A percentile compares a stretch with the other conserved stretches of the same genome.
Evolutionary conservation across 116 monocot species (phyloP).

Genomic region (Trichopus zeylanicus): DNA sequence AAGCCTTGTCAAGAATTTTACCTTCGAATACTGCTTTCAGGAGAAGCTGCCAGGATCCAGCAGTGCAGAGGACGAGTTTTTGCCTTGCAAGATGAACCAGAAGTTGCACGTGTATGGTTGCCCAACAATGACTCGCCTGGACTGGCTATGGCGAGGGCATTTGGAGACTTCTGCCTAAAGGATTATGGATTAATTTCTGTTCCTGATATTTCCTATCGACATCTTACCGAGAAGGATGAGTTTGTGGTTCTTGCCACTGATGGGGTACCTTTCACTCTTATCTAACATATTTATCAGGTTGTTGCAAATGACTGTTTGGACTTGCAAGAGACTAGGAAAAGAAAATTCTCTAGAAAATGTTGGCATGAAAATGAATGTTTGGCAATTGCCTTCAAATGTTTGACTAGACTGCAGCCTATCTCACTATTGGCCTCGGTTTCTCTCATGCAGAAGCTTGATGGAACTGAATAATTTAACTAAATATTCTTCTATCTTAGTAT

Average conservation of each 20-base stretch:
- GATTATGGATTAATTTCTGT: slow-evolving; percentile 69
- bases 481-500: too few relatives aligned
- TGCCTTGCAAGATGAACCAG: slow-evolving; percentile 70
- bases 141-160: slow-evolving; percentile 74
- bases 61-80: slow-evolving; percentile 75
- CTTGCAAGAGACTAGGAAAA: too few relatives aligned
- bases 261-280: slow-evolving; percentile 39
- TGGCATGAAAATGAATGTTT: too few relatives aligned
- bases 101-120: slow-evolving; percentile 66
- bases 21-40: slow-evolving; percentile 17
- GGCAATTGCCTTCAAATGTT: too few relatives aligned
- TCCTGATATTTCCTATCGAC: slow-evolving; percentile 65
- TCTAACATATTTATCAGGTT: background rate
- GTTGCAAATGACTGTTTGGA: background rate
- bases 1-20: background rate
- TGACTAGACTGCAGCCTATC: too few relatives aligned
- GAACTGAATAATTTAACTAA: too few relatives aligned
- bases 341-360: too few relatives aligned
- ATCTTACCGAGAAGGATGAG: slow-evolving; percentile 56
- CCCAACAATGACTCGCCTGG: slow-evolving; percentile 69
- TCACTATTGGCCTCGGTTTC: too few relatives aligned
- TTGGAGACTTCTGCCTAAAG: slow-evolving; percentile 78
- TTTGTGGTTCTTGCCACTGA: slow-evolving; percentile 75
- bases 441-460: too few relatives aligned
- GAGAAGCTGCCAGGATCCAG: slow-evolving; percentile 70